Percentiles rank a stretch among this genome's conserved stretches.
Conservation (phyloP, 116 monocot species). For the Posidonia oceanica region DNA sequence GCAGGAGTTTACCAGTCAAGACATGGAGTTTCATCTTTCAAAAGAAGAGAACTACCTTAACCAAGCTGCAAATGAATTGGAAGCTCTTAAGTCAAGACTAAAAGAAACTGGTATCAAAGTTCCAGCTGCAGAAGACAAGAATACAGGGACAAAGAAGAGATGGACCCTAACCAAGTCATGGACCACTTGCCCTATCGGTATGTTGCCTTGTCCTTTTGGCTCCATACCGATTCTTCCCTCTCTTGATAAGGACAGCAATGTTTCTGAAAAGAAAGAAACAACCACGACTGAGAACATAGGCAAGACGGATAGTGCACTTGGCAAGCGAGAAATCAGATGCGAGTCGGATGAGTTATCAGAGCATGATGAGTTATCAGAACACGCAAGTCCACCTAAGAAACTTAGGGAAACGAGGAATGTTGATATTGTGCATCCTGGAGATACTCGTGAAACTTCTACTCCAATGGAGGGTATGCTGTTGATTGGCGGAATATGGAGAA, state of each 20-base stretch:
- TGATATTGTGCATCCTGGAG: not conserved
- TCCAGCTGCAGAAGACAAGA: not conserved
- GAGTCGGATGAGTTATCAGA: conserved; percentile 5
- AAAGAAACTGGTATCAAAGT: not conserved
- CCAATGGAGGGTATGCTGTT: conserved; percentile 43
- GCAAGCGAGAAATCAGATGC: conserved; percentile 11
- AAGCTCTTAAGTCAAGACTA: conserved; percentile 19
- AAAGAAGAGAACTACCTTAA: conserved; percentile 23
- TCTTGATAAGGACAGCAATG: conserved; percentile 21
- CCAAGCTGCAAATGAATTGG: conserved; percentile 32
- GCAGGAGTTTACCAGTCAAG: conserved; percentile 5
- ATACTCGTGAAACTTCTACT: conserved; percentile 6
- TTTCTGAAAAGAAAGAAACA: not conserved
- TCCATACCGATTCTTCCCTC: conserved; percentile 41
- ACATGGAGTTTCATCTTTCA: conserved; percentile 9
- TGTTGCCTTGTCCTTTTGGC: conserved; percentile 63
- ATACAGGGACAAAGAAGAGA: conserved; percentile 3
- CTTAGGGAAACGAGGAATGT: conserved; percentile 10
- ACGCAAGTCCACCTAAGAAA: conserved; percentile 22
- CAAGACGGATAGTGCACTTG: not conserved
- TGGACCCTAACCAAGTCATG: conserved; percentile 66
- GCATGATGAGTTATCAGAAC: conserved; percentile 9
- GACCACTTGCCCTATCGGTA: conserved; percentile 80
- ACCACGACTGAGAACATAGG: not conserved
- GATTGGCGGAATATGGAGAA: conserved; percentile 61